These are phyloP conservation scores for Dunaliella primolecta DNA, from an alignment of 139 green algal species.

Conservation along the genomic window DNA sequence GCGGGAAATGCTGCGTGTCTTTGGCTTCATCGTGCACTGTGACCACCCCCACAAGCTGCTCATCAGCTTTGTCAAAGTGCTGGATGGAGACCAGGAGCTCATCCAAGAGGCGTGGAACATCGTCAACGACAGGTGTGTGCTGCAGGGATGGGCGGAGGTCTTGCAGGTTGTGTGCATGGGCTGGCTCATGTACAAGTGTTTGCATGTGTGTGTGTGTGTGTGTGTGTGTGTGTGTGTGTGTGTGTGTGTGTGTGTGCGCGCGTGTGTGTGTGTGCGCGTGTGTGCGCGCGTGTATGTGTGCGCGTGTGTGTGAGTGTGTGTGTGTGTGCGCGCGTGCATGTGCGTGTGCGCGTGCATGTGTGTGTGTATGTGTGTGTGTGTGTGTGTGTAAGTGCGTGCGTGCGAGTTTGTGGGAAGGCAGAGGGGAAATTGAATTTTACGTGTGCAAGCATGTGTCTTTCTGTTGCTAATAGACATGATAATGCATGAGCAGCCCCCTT, in stretches of 20 bases:
- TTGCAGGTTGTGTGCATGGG: neutral
- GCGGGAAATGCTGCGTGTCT: slow-evolving; percentile 73
- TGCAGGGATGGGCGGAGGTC: neutral
- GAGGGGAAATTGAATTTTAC: too few relatives aligned
- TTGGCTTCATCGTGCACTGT: slow-evolving; percentile 64
- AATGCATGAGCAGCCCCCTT: too few relatives aligned
- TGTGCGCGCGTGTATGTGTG: neutral
- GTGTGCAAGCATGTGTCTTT: too few relatives aligned
- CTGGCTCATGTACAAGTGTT: neutral
- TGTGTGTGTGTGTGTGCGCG: neutral
- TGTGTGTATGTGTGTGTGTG: slow-evolving; percentile 13
- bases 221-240: neutral
- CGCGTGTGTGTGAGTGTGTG: neutral
- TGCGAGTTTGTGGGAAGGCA: too few relatives aligned
- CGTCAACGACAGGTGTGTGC: slow-evolving; percentile 80
- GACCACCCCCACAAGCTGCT: slow-evolving; percentile 92
- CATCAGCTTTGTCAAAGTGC: slow-evolving; percentile 70
- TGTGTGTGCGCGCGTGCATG: neutral
- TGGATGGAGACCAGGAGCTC: slow-evolving; percentile 40
- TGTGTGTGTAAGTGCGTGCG: neutral
- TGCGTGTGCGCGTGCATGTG: neutral
- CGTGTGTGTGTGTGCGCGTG: neutral
- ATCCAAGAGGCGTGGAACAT: slow-evolving; percentile 83
- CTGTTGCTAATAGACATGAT: too few relatives aligned
- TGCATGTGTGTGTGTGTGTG: neutral